Evolutionary conservation across 257 asterid species (phyloP).

Genomic region (Anisodus acutangulus): DNA sequence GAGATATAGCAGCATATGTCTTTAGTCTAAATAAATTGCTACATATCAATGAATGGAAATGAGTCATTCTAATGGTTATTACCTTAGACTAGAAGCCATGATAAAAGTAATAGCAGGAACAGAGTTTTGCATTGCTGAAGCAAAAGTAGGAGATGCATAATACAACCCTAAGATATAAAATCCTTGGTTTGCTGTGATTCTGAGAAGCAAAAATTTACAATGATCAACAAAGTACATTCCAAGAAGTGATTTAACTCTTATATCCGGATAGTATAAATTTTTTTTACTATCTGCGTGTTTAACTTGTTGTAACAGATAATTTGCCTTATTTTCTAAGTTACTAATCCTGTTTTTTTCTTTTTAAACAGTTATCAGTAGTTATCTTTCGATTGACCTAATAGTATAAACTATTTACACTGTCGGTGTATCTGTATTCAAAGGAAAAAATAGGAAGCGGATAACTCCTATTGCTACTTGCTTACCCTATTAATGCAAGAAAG

Average conservation of each 20-base stretch:
- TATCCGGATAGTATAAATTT: too few species aligned
- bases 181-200: constrained; percentile 89
- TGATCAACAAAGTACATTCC: background rate
- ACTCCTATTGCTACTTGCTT: constrained; percentile 30
- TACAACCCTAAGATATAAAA: constrained; percentile 77
- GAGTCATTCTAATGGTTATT: background rate
- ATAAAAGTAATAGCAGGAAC: constrained; percentile 81
- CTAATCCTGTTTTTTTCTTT: background rate
- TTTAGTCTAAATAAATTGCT: background rate
- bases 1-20: background rate
- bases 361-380: background rate
- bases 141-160: constrained; percentile 83
- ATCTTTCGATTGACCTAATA: background rate
- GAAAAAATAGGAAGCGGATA: background rate
- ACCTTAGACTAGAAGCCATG: constrained; percentile 63
- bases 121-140: constrained; percentile 90
- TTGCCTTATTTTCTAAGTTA: background rate
- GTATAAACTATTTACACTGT: background rate
- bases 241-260: background rate
- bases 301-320: background rate
- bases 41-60: background rate
- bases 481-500: constrained; percentile 80
- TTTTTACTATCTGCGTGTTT: background rate
- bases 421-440: background rate
- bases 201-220: constrained; percentile 30